Evolutionary conservation across 768 basidiomycete species (phyloP), one percentile per base, ranked within the genome.

Genomic region (Sporobolomyces pararoseus): DNA sequence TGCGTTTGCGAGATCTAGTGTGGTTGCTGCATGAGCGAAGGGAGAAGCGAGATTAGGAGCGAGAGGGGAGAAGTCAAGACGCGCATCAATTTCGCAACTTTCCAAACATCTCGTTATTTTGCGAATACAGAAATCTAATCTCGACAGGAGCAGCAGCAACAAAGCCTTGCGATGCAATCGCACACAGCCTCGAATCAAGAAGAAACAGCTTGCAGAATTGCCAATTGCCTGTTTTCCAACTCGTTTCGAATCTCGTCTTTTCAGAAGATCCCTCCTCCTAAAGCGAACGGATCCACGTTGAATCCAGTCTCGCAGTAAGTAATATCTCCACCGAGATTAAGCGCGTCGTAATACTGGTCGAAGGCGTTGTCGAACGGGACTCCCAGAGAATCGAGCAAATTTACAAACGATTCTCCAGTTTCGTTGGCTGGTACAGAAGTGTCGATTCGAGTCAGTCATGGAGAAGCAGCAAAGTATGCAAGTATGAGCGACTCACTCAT

Each of bases 311-410:
- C 66, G 42, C 50, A 46, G 17, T 53, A 31, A 39, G 44, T 60
- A 27, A 61, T 31, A 25, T 47, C 44, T 4, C n/a, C 55, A 19
- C 31, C 60, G 16, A 23, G 14, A 19, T 29, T 25, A 1, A 50
- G 42, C 7, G 37, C 65, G n/a, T 35, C 46, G 50, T 42, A 52
- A 23, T 50, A 13, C 25, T 52, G 35, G 31, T 25, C 59, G 16
- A 12, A 29, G 7, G 42, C 4, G 44, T 61, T 49, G 44, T 49
- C 31, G 59, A n/a, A 31, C 3, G 68, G 50, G 9, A 70, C 44
- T 32, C 68, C 68, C 51, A 70, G 68, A 2, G 63, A 64, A 16
- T 70, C 55, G 62, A 70, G 68, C 16, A 70, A 46, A 6, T 14
- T 19, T 25, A 39, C 29, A 57, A 70, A 70, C 21, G 62, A 63